Base-by-base conservation (phyloP, 2,329 filamentous ascomycete species). In the Amylocarpus encephaloides region DNA sequence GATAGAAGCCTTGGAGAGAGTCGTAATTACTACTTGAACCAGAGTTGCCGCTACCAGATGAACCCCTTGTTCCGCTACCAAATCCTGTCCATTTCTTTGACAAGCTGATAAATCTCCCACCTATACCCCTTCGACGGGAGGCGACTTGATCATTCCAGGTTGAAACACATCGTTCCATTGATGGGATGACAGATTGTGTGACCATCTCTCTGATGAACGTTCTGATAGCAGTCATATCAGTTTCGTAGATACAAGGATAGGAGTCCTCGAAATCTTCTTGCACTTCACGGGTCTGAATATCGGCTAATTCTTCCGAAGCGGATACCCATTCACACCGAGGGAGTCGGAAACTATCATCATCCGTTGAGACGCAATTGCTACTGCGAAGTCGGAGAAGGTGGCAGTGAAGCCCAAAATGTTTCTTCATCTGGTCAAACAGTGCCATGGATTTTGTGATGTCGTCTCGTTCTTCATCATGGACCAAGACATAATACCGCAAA, bases 111-210 rank as follows among this genome's bases (percentile, higher is more conserved):
- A 98, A 92, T n/a, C 90, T 82, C 10, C 94, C 94, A 49, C 87
- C 87, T 43, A 98, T 77, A 12, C 94, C 94, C 63, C 89, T 83
- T 50, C 94, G 79, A 51, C 88, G 80, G 11, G 94, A 96, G 13
- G 92, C 91, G 22, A 97, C 87, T 67, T 97, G 92, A 62, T 98
- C 93, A 64, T 98, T 98, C 94, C 93, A 98, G 5, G 90, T 76
- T 5, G 89, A 85, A 10, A 95, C 80, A 57, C 87, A 84, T 49
- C 92, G 85, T 69, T 98, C 93, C 94, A 98, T 98, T 36, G 88
- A 91, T 1, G 94, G 93, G 50, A 98, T 78, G 46, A 98, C 83
- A 1, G 92, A 97, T 66, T 97, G 92, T 1, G 87, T 93, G 6
- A 96, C 88, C 76, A 98, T 88, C 67, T 98, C 94, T 30, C 93